Evolutionary conservation across 2,329 filamentous ascomycete species (phyloP).

Genomic region (Volutella citrinella): DNA sequence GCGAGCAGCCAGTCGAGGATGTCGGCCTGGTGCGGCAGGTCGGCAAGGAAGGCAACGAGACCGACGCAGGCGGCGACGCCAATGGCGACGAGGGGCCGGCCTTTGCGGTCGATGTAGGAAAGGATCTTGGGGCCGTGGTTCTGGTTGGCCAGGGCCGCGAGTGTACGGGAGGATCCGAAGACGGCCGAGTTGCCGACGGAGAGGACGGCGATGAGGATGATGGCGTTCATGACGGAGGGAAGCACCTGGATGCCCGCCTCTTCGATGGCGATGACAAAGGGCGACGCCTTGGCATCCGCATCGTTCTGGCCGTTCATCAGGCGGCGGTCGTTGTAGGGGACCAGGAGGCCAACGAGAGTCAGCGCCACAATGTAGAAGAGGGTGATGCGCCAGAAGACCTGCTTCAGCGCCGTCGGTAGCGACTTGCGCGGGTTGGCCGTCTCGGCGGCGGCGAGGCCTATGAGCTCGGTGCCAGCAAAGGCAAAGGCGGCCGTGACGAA

Average conservation of each 20-base stretch:
- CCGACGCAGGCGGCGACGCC: constrained; percentile 64
- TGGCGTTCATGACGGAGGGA: constrained; percentile 89
- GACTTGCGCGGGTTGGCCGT: constrained; percentile 77
- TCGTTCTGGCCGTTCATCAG: constrained; percentile 56
- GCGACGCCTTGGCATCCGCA: constrained; percentile 73
- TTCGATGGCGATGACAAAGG: constrained; percentile 89
- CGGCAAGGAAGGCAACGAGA: constrained; percentile 74
- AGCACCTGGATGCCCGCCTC: constrained; percentile 79
- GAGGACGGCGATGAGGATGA: constrained; percentile 86
- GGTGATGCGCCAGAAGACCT: constrained; percentile 92
- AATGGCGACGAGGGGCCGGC: constrained; percentile 76
- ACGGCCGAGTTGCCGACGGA: constrained; percentile 91
- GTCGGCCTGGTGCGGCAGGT: constrained; percentile 53
- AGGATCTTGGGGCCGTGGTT: constrained; percentile 75
- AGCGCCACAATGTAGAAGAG: constrained; percentile 88
- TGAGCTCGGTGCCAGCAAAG: constrained; percentile 73
- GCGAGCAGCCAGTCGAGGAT: constrained; percentile 80
- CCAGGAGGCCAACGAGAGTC: constrained; percentile 75
- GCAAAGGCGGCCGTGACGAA: constrained; percentile 76
- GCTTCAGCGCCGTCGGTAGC: constrained; percentile 82
- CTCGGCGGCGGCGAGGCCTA: constrained; percentile 74
- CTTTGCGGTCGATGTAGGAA: constrained; percentile 77
- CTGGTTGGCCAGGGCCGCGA: constrained; percentile 86
- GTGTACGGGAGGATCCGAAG: constrained; percentile 85
- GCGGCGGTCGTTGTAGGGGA: constrained; percentile 65